phyloP scores from a whole-genome alignment of 441 rosid genomes.

The Manihot esculenta region DNA sequence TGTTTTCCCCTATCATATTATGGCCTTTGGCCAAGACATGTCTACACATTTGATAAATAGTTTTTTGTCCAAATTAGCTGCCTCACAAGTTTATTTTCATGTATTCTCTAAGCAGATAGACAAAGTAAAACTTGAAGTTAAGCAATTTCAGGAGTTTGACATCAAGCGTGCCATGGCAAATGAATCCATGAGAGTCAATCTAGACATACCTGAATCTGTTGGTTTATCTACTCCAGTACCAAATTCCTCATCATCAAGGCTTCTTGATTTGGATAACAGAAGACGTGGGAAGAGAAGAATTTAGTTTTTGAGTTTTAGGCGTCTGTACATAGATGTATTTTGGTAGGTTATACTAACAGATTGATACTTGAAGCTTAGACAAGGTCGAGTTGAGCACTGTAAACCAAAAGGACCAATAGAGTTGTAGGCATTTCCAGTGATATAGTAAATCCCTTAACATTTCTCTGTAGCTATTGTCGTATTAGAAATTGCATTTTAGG shows the following conservation, averaged over 20 bases:
- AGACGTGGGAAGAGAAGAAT: constrained; percentile 69
- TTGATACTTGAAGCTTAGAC: not conserved
- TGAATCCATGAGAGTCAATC: constrained; percentile 50
- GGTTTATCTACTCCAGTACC: constrained; percentile 60
- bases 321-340: not conserved
- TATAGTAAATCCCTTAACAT: not conserved
- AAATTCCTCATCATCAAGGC: constrained; percentile 52
- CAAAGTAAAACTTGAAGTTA: constrained; percentile 56
- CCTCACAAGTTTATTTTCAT: constrained; percentile 1
- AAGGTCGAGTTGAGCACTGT: not conserved
- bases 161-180: constrained; percentile 38
- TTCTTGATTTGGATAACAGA: constrained; percentile 60
- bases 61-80: not conserved
- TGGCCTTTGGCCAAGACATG: not conserved
- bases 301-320: constrained; percentile 25
- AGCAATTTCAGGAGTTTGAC: constrained; percentile 41
- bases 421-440: not conserved
- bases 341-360: not conserved
- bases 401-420: not conserved
- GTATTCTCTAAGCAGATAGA: constrained; percentile 51
- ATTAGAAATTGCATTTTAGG: not conserved
- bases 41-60: not conserved
- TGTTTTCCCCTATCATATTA: not conserved
- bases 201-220: constrained; percentile 90
- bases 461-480: not conserved